These are phyloP conservation scores for Dendrobium officinale DNA, from an alignment of 106 monocot species.

Conservation along the genomic window DNA sequence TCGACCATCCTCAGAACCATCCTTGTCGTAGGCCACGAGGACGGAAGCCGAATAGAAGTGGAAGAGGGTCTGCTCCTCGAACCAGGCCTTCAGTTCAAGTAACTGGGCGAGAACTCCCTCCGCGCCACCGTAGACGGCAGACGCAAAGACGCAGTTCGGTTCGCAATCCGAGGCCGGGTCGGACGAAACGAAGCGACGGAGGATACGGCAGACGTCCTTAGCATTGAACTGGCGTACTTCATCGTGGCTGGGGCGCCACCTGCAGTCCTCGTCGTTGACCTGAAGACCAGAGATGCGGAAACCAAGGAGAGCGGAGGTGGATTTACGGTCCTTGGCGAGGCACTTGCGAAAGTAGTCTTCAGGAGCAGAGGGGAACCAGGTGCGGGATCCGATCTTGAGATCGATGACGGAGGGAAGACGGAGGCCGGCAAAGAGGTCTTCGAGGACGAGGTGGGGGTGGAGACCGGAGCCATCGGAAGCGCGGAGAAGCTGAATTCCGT, in stretches of 20 bases:
- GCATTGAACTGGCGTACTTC: slow-evolving; percentile 11
- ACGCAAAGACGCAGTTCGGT: slow-evolving; percentile 1
- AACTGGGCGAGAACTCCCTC: slow-evolving; percentile 45
- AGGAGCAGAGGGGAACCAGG: slow-evolving; percentile 45
- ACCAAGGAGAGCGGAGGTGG: slow-evolving; percentile 47
- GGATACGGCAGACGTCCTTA: slow-evolving; percentile 17
- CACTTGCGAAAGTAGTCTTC: slow-evolving; percentile 53
- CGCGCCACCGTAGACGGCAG: slow-evolving; percentile 9
- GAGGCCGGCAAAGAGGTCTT: slow-evolving; percentile 39
- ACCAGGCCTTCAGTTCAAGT: slow-evolving; percentile 76
- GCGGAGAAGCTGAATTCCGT: slow-evolving; percentile 43
- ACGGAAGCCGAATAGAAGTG: slow-evolving; percentile 76
- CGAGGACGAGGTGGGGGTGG: slow-evolving; percentile 56
- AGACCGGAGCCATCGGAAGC: slow-evolving; percentile 34
- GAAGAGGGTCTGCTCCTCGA: slow-evolving; percentile 73
- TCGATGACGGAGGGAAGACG: slow-evolving; percentile 48
- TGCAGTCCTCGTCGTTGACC: slow-evolving; percentile 14
- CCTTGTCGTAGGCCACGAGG: slow-evolving; percentile 35
- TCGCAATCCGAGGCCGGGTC: slow-evolving; percentile 5
- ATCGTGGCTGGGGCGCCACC: slow-evolving; percentile 18
- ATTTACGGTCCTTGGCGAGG: slow-evolving; percentile 39
- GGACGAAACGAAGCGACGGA: slow-evolving; percentile 34
- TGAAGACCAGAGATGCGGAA: slow-evolving; percentile 69
- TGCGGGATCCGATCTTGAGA: slow-evolving; percentile 76
- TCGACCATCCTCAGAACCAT: not conserved